Conservation (phyloP, 345 rosid genomes). For the Boechera divaricarpa region DNA sequence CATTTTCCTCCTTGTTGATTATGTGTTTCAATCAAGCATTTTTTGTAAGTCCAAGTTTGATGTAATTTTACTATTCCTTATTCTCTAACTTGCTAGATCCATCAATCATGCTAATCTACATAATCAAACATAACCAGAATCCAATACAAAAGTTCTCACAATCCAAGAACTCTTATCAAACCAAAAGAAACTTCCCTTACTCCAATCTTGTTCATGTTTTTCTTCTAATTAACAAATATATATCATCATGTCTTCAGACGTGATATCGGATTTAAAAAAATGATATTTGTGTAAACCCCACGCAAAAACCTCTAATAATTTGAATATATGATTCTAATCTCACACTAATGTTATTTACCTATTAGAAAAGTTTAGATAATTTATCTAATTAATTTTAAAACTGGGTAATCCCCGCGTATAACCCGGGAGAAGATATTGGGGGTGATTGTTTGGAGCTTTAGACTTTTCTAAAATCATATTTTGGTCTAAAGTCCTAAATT, state of each 20-base stretch:
- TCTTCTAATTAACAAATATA: not conserved
- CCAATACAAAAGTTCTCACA: not conserved
- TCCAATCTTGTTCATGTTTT: not conserved
- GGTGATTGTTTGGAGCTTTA: too few relatives aligned
- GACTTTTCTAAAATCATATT: too few relatives aligned
- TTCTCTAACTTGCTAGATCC: not conserved
- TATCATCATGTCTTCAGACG: not conserved
- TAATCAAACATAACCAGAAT: not conserved
- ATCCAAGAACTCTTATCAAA: not conserved
- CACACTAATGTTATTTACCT: too few relatives aligned
- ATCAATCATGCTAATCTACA: not conserved
- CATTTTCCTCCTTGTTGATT: not conserved
- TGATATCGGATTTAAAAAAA: too few relatives aligned
- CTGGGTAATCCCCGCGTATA: not conserved
- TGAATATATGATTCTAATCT: too few relatives aligned
- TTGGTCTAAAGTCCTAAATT: too few relatives aligned
- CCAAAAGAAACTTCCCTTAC: not conserved
- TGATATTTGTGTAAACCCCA: too few relatives aligned
- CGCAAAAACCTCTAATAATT: too few relatives aligned
- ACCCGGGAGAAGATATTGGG: too few relatives aligned
- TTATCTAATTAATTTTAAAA: not conserved
- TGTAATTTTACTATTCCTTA: not conserved
- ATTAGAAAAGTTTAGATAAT: too few relatives aligned
- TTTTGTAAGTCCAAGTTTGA: not conserved
- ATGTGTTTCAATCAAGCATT: not conserved